A percentile compares a stretch with the other conserved stretches of the same genome.
Conservation (phyloP, 805 yeast species). For the Saturnispora silvae region DNA sequence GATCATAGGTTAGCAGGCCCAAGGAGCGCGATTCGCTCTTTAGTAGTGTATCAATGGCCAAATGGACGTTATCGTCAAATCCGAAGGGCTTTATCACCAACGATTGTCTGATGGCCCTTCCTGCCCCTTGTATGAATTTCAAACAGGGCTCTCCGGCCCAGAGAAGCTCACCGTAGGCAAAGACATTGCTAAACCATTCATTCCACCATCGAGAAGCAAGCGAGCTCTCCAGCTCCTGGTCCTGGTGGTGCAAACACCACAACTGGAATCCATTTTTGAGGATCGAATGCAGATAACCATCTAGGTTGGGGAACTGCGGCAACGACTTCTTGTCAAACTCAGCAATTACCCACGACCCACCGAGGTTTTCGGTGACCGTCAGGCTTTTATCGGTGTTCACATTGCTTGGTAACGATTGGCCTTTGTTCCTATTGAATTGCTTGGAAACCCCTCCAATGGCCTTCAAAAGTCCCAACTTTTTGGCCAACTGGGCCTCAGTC, state of each 20-base stretch:
- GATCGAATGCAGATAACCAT: constrained; percentile 24
- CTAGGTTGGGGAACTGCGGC: constrained; percentile 22
- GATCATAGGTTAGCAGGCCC: too few species aligned
- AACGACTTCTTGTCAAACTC: constrained; percentile 17
- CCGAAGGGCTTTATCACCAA: constrained; percentile 23
- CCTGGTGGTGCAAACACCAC: constrained; percentile 26
- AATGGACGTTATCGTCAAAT: constrained; percentile 20
- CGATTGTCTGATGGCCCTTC: too few species aligned
- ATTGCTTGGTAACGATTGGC: constrained; percentile 3
- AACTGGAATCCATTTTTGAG: constrained; percentile 24
- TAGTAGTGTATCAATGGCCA: constrained; percentile 14
- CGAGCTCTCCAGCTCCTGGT: too few species aligned
- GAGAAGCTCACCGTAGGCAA: too few species aligned
- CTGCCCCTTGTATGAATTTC: too few species aligned
- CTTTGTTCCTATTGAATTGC: constrained; percentile 12
- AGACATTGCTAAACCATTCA: too few species aligned
- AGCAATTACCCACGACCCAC: constrained; percentile 5
- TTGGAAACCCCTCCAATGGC: constrained; percentile 21
- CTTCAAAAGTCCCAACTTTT: constrained; percentile 18
- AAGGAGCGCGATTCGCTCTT: too few species aligned
- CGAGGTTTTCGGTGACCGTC: constrained; percentile 18
- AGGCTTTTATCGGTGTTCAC: constrained; percentile 28
- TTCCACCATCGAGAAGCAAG: too few species aligned
- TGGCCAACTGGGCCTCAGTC: constrained; percentile 7
- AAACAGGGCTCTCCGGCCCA: too few species aligned